These are phyloP conservation scores for Nicotiana benthamiana DNA, from an alignment of 257 asterid species.

Conservation along the genomic window DNA sequence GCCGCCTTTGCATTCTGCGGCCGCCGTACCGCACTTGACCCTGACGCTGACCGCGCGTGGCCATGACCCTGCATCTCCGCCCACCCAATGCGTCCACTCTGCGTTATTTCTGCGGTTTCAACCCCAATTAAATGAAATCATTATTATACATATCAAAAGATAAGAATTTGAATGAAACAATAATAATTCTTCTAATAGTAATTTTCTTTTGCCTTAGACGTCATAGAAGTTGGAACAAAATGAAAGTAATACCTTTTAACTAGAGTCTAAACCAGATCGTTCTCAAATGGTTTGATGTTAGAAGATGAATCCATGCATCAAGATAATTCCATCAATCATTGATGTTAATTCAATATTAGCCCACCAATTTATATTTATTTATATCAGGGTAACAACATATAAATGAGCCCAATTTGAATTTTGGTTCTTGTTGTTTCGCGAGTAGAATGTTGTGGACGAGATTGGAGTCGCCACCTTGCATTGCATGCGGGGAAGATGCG, in stretches of 20 bases:
- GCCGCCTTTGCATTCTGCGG: conserved; percentile 82
- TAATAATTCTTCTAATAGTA: neutral
- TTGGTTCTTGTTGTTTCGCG: neutral
- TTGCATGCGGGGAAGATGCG: neutral
- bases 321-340: neutral
- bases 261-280: too few relatives aligned
- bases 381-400: neutral
- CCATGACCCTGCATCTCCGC: neutral
- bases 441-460: neutral
- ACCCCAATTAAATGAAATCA: neutral
- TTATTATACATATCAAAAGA: neutral
- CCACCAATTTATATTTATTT: neutral
- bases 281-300: too few relatives aligned
- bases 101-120: neutral
- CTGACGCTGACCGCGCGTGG: conserved; percentile 32
- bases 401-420: neutral
- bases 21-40: conserved; percentile 31
- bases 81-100: neutral
- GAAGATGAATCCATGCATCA: neutral
- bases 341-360: neutral
- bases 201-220: neutral
- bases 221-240: neutral
- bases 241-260: too few relatives aligned
- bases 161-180: neutral
- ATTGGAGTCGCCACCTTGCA: neutral